Evolutionary conservation across 2,329 filamentous ascomycete species (phyloP), one percentile per base, ranked within the genome.

Genomic region (Xenosphaeropsis pyriputrescens): DNA sequence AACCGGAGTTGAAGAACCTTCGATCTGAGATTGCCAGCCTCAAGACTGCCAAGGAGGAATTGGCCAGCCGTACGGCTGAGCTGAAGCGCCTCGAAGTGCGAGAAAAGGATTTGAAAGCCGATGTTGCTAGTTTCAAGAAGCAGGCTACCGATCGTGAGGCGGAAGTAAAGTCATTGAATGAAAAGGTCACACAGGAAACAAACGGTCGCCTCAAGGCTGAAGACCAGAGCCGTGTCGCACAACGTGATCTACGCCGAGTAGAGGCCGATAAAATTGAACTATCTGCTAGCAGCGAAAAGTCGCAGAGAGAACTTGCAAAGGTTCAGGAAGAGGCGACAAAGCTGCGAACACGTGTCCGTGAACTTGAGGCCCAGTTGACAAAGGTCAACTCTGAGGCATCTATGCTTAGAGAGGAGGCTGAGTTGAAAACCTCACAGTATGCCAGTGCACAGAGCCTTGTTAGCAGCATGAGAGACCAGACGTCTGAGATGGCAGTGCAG

Each of bases 401-500:
- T 5, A 65, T 67, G 14, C 63, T 88, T 15, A 72, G 78, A 32
- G 85, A 94, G 46, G 88, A 96, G 49, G 72, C 83, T 1, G 75
- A 88, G 39, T 70, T 94, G 42, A 93, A 91, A 64, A 72, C 75
- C 2, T 83, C 85, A 30, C 85, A 95, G 57, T 88, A 93, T 51
- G 72, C 73, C 38, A 93, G 79, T 47, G 82, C 85, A 0, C 85
- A 96, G 56, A 82, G 79, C 36, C 62, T 95, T 12, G 76, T 96
- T 56, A 79, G 79, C 50, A 93, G 84, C 54, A 91, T 96, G 85
- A 83, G 88, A 43, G 86, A 95, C 50, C 86, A 96, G 61, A 81
- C 80, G 1, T 73, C 82, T 2, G 91, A 98, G 61, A 72, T 96
- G 51, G 78, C 79, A 5, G 81, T 85, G 46, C 91, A 95, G 60